Base-by-base conservation (phyloP, 2,329 filamentous ascomycete species). In the Monosporascus sp. region DNA sequence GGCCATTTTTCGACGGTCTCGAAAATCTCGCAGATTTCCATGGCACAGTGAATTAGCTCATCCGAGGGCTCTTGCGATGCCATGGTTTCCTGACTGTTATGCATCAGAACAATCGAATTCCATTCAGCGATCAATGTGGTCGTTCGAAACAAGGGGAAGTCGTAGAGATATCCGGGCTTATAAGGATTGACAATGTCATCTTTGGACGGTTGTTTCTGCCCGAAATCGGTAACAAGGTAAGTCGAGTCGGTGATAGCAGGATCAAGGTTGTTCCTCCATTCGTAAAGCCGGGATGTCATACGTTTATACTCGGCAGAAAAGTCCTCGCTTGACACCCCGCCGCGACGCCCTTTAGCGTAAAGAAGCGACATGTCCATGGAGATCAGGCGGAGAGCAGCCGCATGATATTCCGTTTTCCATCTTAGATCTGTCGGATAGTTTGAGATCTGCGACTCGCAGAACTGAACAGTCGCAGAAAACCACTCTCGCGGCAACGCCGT, bases 311-410 rank as follows among this genome's bases (percentile, higher is more conserved):
- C 83, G 2, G 66, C 65, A 25, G 76, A 69, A 63, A 93, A 96
- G 9, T 83, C 79, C 36, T 88, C 80, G 4, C 80, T 75, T 0
- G 77, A 74, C 48, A 95, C 80, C 55, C 85, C 78, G 14, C 83
- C 81, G 56, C 82, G 83, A 27, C 79, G 81, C 44, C 85, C 81
- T 57, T 80, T 82, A 0, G 88, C 85, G 66, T 92, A 90, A 2
- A 97, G 76, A 14, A 87, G 78, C 2, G 90, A 86, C 74, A 95
- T 88, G 54, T 96, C 90, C 66, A 88, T 84, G 1, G 88, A 89
- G 31, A 95, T 82, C 15, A 92, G 74, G 15, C 89, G 83, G 50
- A 89, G 77, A 31, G 80, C 77, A 1, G 88, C 82, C 35, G 86
- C 80, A 39, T 82, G 81, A 24, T 83, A 79, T 61, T 89, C 85